Base-by-base conservation (phyloP, 192 early-diverging fungal species). In the Gryganskiella cystojenkinii region DNA sequence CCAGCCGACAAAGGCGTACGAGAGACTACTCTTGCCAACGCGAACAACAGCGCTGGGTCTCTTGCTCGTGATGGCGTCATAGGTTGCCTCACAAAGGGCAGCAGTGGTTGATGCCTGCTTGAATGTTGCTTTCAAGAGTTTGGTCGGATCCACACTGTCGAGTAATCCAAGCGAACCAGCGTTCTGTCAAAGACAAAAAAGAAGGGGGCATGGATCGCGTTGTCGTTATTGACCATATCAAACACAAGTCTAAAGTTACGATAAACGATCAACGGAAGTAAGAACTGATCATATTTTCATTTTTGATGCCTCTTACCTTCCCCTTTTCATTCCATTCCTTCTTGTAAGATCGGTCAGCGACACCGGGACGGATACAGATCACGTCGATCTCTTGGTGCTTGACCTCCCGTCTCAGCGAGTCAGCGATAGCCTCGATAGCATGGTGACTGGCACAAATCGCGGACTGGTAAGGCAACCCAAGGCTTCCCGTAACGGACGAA, bases 301-400 rank as follows among this genome's bases (percentile, higher is more conserved):
- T n/a, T n/a, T n/a, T n/a, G n/a, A n/a, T n/a, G n/a, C n/a, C n/a
- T n/a, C n/a, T n/a, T 52, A 63, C 60, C 54, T 76, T 67, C 33
- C 27, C n/a, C 28, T 71, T 55, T 9, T 34, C 45, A 7, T 40
- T 59, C 60, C 69, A 71, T 45, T 68, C 73, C n/a, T 63, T 67
- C 31, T 59, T 58, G 65, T 56, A 68, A 25, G 57, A 63, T 31
- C 63, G 49, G 45, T 76, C 65, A 6, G 56, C 37, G 24, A 72
- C 33, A 19, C 79, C 79, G 0, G 43, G 56, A 27, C 70, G 63
- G 11, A 80, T 15, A 46, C 70, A 80, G 30, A 80, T 37, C 6
- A 85, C 87, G 53, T 80, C 63, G 59, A 88, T 83, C 17, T 85
- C 85, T 42, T 83, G 73, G 37, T 52, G 64, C n/a, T 61, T 56